phyloP scores from a whole-genome alignment of 768 basidiomycete species.

The Lanmaoa rubissima region DNA sequence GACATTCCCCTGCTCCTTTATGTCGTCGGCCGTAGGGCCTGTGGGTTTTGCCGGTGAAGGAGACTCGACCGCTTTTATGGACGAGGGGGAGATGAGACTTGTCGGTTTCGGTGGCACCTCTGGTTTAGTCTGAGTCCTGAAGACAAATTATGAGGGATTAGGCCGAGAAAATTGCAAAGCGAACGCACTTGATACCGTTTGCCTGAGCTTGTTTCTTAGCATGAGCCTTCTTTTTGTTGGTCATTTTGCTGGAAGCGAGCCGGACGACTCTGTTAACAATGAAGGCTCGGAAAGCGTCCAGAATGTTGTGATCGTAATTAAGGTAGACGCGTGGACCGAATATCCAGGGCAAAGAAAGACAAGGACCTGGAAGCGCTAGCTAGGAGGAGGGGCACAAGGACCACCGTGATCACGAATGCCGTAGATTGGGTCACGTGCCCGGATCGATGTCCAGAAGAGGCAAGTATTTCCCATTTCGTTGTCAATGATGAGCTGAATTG shows the following conservation, averaged over 20 bases:
- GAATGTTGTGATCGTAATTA: background rate
- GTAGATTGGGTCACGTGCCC: slow-evolving; percentile 16
- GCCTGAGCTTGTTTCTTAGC: slow-evolving; percentile 30
- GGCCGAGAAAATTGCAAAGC: background rate
- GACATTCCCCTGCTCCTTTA: slow-evolving; percentile 74
- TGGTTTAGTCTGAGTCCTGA: slow-evolving; percentile 18
- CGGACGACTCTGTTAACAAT: background rate
- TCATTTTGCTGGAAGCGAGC: slow-evolving; percentile 19
- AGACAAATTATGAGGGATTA: slow-evolving; percentile 5
- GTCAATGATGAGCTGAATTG: background rate
- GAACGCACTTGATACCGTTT: slow-evolving; percentile 25
- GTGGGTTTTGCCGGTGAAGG: slow-evolving; percentile 16
- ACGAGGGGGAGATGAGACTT: slow-evolving; percentile 18
- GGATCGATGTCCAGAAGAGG: background rate
- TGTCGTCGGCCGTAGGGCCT: slow-evolving; percentile 49
- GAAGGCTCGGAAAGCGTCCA: slow-evolving; percentile 9
- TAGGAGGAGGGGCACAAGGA: background rate
- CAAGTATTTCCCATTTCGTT: slow-evolving; percentile 7
- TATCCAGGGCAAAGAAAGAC: background rate
- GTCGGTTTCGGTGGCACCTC: slow-evolving; percentile 9
- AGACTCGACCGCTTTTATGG: slow-evolving; percentile 7
- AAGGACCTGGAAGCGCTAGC: background rate
- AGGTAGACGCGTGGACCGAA: background rate
- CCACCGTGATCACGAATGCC: background rate
- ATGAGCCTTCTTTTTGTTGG: slow-evolving; percentile 32